Percentiles rank a stretch among this genome's conserved stretches.
phyloP scores from a whole-genome alignment of 2,329 filamentous ascomycete species.

The Talaromyces rugulosus region DNA sequence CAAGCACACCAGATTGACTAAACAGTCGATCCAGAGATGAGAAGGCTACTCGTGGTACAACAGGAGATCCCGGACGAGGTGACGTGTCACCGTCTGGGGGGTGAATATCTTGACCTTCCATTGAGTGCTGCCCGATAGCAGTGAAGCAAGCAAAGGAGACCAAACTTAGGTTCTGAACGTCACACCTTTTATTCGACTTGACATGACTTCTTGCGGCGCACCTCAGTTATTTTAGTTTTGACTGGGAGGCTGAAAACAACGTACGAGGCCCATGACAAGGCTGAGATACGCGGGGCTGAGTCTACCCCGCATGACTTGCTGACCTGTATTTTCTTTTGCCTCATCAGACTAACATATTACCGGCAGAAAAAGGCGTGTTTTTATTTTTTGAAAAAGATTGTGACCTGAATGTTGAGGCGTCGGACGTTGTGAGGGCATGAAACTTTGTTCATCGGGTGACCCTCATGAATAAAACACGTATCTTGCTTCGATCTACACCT shows the following conservation, averaged over 20 bases:
- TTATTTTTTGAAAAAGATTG: background rate
- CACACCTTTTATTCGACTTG: background rate
- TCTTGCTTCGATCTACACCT: background rate
- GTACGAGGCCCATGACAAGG: background rate
- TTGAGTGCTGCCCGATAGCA: background rate
- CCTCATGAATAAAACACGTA: background rate
- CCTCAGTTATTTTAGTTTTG: background rate
- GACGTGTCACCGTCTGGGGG: background rate
- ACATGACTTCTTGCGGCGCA: background rate
- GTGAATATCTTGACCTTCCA: background rate
- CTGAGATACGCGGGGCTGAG: background rate
- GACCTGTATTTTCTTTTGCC: background rate
- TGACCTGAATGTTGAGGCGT: background rate
- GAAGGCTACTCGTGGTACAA: background rate
- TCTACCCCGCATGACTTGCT: background rate
- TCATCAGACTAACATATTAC: background rate
- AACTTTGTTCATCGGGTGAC: background rate
- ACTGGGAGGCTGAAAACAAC: background rate
- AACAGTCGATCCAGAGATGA: background rate
- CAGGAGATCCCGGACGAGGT: background rate
- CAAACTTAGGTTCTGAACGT: background rate
- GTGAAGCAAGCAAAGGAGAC: background rate
- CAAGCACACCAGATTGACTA: background rate
- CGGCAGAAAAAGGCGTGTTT: background rate
- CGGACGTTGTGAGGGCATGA: background rate